Conservation (phyloP, 164 flowering plant genomes). For the Piper betle region DNA sequence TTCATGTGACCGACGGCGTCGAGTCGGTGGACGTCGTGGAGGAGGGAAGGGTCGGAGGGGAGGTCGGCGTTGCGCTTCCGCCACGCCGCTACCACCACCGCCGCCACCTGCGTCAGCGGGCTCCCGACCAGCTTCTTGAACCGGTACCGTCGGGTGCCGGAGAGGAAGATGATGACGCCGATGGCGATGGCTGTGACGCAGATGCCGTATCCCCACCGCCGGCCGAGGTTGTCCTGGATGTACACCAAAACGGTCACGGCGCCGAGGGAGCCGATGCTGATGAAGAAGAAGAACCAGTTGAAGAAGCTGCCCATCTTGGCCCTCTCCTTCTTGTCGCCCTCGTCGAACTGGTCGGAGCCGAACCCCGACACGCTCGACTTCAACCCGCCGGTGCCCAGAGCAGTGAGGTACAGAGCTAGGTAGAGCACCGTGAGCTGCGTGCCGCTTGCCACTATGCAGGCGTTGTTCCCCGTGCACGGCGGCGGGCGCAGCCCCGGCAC, state of each 20-base stretch:
- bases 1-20: conserved; percentile 8
- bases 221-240: conserved; percentile 73
- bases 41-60: conserved; percentile 50
- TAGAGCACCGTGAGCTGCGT: conserved; percentile 50
- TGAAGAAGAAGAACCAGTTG: conserved; percentile 92
- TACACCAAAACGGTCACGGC: conserved; percentile 86
- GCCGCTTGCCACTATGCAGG: conserved; percentile 48
- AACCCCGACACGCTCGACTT: conserved; percentile 93
- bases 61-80: conserved; percentile 40
- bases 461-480: conserved; percentile 25
- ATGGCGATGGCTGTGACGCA: conserved; percentile 49
- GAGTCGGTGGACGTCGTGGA: conserved; percentile 27
- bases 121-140: conserved; percentile 87
- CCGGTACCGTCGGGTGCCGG: conserved; percentile 66
- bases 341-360: conserved; percentile 95
- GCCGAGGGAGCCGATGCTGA: conserved; percentile 59
- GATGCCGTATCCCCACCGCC: conserved; percentile 81
- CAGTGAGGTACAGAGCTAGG: conserved; percentile 69
- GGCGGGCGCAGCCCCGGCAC: conserved; percentile 75
- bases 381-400: conserved; percentile 90
- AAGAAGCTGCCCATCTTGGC: conserved; percentile 58
- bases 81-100: conserved; percentile 60
- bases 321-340: conserved; percentile 35
- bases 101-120: conserved; percentile 71
- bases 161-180: conserved; percentile 40